Conservation (phyloP, 2,329 filamentous ascomycete species). For the Neonectria hederae region DNA sequence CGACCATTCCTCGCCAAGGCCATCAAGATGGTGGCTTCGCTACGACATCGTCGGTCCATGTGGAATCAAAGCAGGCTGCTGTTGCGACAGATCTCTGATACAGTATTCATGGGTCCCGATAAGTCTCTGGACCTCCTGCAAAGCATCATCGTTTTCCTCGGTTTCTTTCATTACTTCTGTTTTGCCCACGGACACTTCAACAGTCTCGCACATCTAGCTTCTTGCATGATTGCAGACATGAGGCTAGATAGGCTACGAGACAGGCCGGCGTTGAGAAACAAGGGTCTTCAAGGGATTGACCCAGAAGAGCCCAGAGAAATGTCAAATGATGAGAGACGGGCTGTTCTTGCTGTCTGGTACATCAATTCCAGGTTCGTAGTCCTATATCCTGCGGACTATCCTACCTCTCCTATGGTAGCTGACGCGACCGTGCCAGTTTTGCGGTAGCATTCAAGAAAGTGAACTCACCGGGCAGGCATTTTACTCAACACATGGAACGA, state of each 20-base stretch:
- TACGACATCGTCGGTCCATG: conserved; percentile 22
- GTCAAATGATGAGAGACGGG: conserved; percentile 24
- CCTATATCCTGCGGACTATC: background rate
- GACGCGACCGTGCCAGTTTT: conserved; percentile 5
- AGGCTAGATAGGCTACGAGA: conserved; percentile 1
- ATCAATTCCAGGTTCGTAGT: conserved; percentile 18
- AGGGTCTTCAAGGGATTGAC: background rate
- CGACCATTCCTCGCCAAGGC: conserved; percentile 26
- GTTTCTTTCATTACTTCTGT: conserved; percentile 26
- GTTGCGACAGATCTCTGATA: conserved; percentile 19
- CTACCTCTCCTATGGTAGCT: background rate
- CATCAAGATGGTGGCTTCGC: conserved; percentile 23
- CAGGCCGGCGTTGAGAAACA: background rate
- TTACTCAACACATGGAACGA: conserved; percentile 7
- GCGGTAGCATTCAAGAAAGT: conserved; percentile 17
- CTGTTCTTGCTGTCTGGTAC: conserved; percentile 22
- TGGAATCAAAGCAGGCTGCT: conserved; percentile 18
- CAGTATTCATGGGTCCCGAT: conserved; percentile 15
- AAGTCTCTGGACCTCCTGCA: conserved; percentile 26
- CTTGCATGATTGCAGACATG: conserved; percentile 21
- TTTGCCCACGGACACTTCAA: conserved; percentile 20
- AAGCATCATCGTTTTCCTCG: conserved; percentile 24
- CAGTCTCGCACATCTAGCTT: conserved; percentile 19
- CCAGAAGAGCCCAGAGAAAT: conserved; percentile 1
- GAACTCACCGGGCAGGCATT: conserved; percentile 7